Evolutionary conservation across 1,139 yeast species (phyloP).

Genomic region (Scheffersomyces cryptocercus): DNA sequence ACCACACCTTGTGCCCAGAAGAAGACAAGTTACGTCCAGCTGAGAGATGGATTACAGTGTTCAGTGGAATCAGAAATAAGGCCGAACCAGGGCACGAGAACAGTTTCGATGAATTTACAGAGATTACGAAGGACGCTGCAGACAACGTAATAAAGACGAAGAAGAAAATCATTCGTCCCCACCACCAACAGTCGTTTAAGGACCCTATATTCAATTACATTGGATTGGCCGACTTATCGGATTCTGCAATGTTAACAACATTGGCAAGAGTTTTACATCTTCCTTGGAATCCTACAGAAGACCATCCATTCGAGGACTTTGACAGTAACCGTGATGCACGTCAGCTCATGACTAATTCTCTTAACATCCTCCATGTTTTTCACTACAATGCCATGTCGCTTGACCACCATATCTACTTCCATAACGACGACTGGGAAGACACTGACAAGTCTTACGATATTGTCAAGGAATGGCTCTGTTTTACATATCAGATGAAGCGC

Average conservation of each 20-base stretch:
- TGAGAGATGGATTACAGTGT: slow-evolving; percentile 45
- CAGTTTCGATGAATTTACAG: slow-evolving; percentile 3
- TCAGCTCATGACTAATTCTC: slow-evolving; percentile 29
- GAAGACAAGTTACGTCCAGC: slow-evolving; percentile 32
- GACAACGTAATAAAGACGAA: neutral
- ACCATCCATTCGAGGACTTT: slow-evolving; percentile 30
- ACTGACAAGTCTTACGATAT: slow-evolving; percentile 30
- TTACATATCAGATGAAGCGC: slow-evolving; percentile 39
- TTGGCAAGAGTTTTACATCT: slow-evolving; percentile 44
- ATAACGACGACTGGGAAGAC: slow-evolving; percentile 25
- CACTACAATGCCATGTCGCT: slow-evolving; percentile 52
- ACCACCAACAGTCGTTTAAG: slow-evolving; percentile 23
- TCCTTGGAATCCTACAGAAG: slow-evolving; percentile 47
- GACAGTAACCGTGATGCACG: slow-evolving; percentile 38
- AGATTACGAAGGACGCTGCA: neutral
- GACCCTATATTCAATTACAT: slow-evolving; percentile 35
- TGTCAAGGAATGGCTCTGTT: slow-evolving; percentile 42
- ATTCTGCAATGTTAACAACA: slow-evolving; percentile 44
- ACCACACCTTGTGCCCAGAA: slow-evolving; percentile 35
- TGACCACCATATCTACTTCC: slow-evolving; percentile 50
- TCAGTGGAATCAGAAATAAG: slow-evolving; percentile 34
- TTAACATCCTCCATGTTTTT: slow-evolving; percentile 41
- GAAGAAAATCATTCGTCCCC: neutral
- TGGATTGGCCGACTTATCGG: slow-evolving; percentile 44
- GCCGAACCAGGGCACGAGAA: slow-evolving; percentile 13